Conservation (phyloP, 2,329 filamentous ascomycete genomes). For the Arthrobotrys pseudoclavata region DNA sequence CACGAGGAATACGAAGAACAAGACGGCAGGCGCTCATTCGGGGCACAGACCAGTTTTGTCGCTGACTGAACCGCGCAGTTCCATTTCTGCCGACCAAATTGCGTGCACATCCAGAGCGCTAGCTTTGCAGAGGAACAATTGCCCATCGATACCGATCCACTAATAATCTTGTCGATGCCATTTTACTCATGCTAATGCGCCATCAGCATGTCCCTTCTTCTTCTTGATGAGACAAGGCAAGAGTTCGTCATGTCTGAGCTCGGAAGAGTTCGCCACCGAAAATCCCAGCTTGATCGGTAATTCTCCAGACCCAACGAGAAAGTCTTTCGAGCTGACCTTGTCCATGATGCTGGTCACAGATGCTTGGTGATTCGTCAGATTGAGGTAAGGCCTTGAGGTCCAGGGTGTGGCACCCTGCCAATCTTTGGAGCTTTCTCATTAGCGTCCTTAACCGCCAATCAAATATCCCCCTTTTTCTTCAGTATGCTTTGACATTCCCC, state of each 20-base stretch:
- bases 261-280: slow-evolving; percentile 24
- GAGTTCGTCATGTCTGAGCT: slow-evolving; percentile 10
- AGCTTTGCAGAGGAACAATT: slow-evolving; percentile 27
- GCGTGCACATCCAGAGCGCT: slow-evolving; percentile 26
- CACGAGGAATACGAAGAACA: slow-evolving; percentile 31
- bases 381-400: slow-evolving; percentile 44
- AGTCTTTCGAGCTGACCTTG: slow-evolving; percentile 51
- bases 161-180: not conserved
- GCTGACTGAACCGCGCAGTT: slow-evolving; percentile 32
- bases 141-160: slow-evolving; percentile 8
- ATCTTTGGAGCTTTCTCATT: slow-evolving; percentile 53
- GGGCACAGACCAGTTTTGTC: slow-evolving; percentile 22
- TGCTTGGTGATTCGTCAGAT: slow-evolving; percentile 57
- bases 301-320: slow-evolving; percentile 35
- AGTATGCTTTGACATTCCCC: slow-evolving; percentile 55
- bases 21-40: slow-evolving; percentile 32
- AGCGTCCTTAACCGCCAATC: slow-evolving; percentile 55
- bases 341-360: slow-evolving; percentile 39
- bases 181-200: slow-evolving; percentile 7
- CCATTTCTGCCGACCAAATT: slow-evolving; percentile 24
- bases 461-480: slow-evolving; percentile 57
- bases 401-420: slow-evolving; percentile 44
- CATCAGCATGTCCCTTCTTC: not conserved
- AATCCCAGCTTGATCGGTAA: slow-evolving; percentile 33
- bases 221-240: slow-evolving; percentile 26